Base-by-base conservation (phyloP, 2,329 filamentous ascomycete genomes). In the Ophiobolus disseminans region DNA sequence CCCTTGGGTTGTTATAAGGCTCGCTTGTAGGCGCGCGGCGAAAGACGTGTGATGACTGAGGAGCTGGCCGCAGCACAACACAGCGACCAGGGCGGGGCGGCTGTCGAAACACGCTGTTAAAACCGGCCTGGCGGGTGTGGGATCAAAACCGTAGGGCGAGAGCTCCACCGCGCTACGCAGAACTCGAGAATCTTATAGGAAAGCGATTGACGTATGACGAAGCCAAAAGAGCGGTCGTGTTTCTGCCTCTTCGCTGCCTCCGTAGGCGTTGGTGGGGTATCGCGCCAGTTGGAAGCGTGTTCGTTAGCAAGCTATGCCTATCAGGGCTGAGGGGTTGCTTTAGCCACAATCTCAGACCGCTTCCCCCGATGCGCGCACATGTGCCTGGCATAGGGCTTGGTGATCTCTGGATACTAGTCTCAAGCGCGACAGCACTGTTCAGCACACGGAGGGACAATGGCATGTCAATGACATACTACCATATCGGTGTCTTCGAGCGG, bases 21-120 rank as follows among this genome's bases (percentile, higher is more conserved):
- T 36, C 26, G 50, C 51, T 55, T 47, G 23, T 66, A 68, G 58
- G 62, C 63, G 65, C 63, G 64, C 60, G 60, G 60, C 58, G 53
- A 50, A 45, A n/a, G n/a, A n/a, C n/a, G 34, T 52, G 58, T 60
- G 63, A 68, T 58, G 62, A 57, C 58, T 57, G 51, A 49, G 31
- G 22, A 21, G 40, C 39, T 32, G 32, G 31, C n/a, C 22, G 23
- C 40, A 44, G 31, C 31, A 36, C 31, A 36, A 45, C 35, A 36
- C 45, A 25, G 25, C 40, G 50, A 48, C 48, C 52, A 44, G 36
- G 46, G 50, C 55, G 50, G 53, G 40, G 40, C 42, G 42, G 34
- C 34, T 45, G 30, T 32, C 40, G 40, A 42, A 42, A 42, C 38
- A 31, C 40, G 28, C 35, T 56, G 51, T 56, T 42, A 54, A 59